Percentiles rank a stretch among this genome's conserved stretches.
phyloP scores from a whole-genome alignment of 352 stramenopile genomes.

The Phytophthora uliginosa region DNA sequence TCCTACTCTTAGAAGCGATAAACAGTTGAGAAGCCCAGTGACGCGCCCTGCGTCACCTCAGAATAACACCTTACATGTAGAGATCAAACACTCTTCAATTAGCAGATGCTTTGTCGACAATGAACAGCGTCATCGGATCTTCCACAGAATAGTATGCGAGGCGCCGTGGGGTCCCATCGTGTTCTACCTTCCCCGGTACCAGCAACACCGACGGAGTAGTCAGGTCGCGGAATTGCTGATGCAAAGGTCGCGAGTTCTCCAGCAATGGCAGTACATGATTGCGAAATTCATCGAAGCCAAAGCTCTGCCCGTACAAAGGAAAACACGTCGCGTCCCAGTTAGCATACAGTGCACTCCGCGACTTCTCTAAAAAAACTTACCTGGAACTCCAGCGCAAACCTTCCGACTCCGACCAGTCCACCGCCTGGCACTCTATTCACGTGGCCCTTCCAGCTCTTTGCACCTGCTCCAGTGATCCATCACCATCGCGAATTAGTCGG shows the following conservation, averaged over 20 bases:
- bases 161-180: slow-evolving; percentile 32
- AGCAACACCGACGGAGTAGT: slow-evolving; percentile 73
- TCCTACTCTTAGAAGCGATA: no score
- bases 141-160: slow-evolving; percentile 66
- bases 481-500: background rate
- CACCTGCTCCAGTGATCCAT: slow-evolving; percentile 38
- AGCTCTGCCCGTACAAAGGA: slow-evolving; percentile 41
- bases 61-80: no score
- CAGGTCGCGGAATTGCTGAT: slow-evolving; percentile 62
- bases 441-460: slow-evolving; percentile 69
- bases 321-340: background rate
- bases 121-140: slow-evolving; percentile 82
- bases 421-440: slow-evolving; percentile 79
- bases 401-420: slow-evolving; percentile 69
- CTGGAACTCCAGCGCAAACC: slow-evolving; percentile 71
- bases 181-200: slow-evolving; percentile 68
- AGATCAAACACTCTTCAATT: background rate
- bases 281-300: slow-evolving; percentile 84
- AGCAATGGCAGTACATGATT: slow-evolving; percentile 75
- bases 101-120: slow-evolving; percentile 34
- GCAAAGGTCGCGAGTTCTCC: slow-evolving; percentile 58
- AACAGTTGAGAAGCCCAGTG: no score
- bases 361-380: slow-evolving; percentile 33
- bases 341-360: no score
- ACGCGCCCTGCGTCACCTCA: no score